Conservation (phyloP, 179 eudicot species). For the Heliamphora pulchella region DNA sequence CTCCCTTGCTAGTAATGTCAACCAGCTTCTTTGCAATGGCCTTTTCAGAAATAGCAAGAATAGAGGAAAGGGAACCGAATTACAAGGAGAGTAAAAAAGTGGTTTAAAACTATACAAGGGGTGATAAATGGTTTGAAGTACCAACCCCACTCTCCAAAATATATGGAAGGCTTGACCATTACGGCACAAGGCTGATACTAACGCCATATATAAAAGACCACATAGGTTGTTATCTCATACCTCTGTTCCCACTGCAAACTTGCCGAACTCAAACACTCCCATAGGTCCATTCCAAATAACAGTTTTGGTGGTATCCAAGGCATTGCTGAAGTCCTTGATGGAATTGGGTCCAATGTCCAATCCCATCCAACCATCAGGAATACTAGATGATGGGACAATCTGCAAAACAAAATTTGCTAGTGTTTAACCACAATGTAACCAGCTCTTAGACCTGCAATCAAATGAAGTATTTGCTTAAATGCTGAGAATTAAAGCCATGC, state of each 20-base stretch:
- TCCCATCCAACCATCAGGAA: conserved; percentile 99
- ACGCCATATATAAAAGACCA: not conserved
- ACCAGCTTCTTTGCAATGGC: conserved; percentile 79
- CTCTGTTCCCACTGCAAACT: conserved; percentile 96
- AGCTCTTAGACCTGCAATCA: too few relatives aligned
- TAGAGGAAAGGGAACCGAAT: not conserved
- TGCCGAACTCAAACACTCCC: conserved; percentile 94
- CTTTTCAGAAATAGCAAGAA: conserved; percentile 23
- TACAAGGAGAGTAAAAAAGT: too few relatives aligned
- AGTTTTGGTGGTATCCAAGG: conserved; percentile 72
- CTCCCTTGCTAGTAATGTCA: conserved; percentile 73
- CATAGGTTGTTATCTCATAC: conserved; percentile 25
- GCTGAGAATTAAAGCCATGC: not conserved
- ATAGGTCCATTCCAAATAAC: conserved; percentile 96
- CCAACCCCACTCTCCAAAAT: not conserved
- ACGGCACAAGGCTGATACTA: not conserved
- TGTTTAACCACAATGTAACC: too few relatives aligned
- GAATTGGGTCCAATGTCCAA: conserved; percentile 90
- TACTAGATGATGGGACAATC: conserved; percentile 75
- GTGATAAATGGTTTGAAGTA: too few relatives aligned
- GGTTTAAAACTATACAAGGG: too few relatives aligned
- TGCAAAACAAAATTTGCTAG: conserved; percentile 25
- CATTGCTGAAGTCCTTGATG: conserved; percentile 61
- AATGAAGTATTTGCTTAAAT: not conserved
- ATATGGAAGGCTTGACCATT: not conserved